Evolutionary conservation across 768 basidiomycete genomes (phyloP).

Genomic region (Suillus placidus): DNA sequence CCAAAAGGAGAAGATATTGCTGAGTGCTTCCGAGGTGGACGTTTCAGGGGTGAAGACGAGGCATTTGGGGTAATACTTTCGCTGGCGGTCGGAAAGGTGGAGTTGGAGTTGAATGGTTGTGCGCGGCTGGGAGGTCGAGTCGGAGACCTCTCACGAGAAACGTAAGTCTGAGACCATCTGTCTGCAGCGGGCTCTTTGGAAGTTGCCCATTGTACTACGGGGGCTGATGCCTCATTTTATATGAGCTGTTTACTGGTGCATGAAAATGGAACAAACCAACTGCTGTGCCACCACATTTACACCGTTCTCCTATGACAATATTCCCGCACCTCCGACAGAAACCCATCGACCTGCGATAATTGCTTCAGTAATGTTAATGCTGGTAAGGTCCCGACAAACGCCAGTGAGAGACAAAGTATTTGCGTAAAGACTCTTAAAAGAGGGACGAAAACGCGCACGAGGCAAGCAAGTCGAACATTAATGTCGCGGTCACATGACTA

Average conservation of each 20-base stretch:
- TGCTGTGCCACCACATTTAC: constrained; percentile 77
- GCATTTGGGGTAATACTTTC: constrained; percentile 16
- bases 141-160: constrained; percentile 56
- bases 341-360: constrained; percentile 51
- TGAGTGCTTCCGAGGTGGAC: constrained; percentile 53
- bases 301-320: constrained; percentile 70
- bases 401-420: neutral
- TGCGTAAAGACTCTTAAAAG: no score
- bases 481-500: constrained; percentile 17
- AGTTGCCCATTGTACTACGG: constrained; percentile 64
- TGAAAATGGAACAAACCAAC: constrained; percentile 60
- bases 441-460: constrained; percentile 6
- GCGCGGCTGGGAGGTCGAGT: constrained; percentile 32
- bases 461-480: constrained; percentile 4
- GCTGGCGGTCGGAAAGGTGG: constrained; percentile 8
- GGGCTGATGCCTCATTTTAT: constrained; percentile 47
- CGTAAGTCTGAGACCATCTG: constrained; percentile 81
- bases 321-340: constrained; percentile 88
- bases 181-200: constrained; percentile 52
- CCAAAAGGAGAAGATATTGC: constrained; percentile 41
- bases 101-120: constrained; percentile 13
- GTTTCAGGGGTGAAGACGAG: constrained; percentile 35
- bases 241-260: constrained; percentile 13
- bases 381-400: constrained; percentile 4
- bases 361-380: neutral